phyloP scores from a whole-genome alignment of 2,329 filamentous ascomycete species.

The Microdochium bolleyi region DNA sequence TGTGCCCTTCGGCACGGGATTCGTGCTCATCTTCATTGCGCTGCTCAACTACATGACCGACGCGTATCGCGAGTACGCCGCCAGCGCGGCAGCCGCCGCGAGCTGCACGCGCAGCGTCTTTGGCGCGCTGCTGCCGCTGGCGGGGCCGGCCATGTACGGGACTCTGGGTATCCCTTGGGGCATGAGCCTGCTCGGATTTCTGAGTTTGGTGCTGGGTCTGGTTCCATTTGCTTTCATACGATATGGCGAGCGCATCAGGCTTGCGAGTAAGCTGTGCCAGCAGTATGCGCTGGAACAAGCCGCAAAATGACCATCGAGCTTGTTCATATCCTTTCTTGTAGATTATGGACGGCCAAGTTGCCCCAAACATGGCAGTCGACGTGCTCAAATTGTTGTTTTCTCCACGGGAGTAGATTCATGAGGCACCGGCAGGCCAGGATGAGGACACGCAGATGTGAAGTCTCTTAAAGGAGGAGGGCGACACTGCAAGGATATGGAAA shows the following conservation, averaged over 20 bases:
- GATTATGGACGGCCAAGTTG: no score
- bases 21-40: conserved; percentile 78
- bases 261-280: no score
- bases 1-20: conserved; percentile 71
- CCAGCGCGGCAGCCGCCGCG: conserved; percentile 79
- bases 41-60: conserved; percentile 93
- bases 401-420: no score
- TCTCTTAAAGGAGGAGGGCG: no score
- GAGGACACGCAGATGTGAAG: no score
- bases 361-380: no score
- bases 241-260: conserved; percentile 68
- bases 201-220: conserved; percentile 59
- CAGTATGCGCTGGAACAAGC: no score
- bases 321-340: no score
- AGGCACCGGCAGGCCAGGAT: no score
- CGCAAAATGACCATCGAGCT: no score
- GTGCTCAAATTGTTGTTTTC: no score
- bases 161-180: conserved; percentile 64
- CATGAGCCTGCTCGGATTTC: conserved; percentile 66
- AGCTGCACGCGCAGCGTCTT: conserved; percentile 79
- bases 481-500: no score
- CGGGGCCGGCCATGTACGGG: conserved; percentile 65
- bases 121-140: conserved; percentile 72
- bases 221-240: conserved; percentile 86
- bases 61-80: conserved; percentile 77